These are phyloP conservation scores for Fusarium bulbicola DNA, from an alignment of 2,329 filamentous ascomycete species.

Conservation along the genomic window DNA sequence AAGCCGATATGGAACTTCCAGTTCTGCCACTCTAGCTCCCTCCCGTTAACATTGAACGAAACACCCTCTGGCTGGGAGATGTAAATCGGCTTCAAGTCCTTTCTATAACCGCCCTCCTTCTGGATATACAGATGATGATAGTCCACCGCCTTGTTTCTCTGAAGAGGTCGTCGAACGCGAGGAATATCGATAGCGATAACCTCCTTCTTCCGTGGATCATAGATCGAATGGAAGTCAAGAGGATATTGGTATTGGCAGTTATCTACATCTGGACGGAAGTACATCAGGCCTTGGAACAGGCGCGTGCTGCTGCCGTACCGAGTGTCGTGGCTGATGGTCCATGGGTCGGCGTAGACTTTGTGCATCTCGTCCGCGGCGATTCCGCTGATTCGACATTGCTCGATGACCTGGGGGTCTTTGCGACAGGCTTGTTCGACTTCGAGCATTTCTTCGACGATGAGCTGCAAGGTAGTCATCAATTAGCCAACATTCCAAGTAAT, in stretches of 20 bases:
- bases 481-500: neutral
- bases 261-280: slow-evolving; percentile 88
- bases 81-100: slow-evolving; percentile 84
- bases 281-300: slow-evolving; percentile 94
- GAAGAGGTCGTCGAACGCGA: slow-evolving; percentile 75
- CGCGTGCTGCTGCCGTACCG: slow-evolving; percentile 81
- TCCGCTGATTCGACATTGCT: slow-evolving; percentile 86
- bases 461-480: slow-evolving; percentile 55
- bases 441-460: slow-evolving; percentile 90
- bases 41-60: slow-evolving; percentile 78
- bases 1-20: slow-evolving; percentile 94
- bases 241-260: slow-evolving; percentile 92
- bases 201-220: slow-evolving; percentile 79
- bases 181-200: slow-evolving; percentile 88
- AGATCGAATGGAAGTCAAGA: slow-evolving; percentile 94
- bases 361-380: slow-evolving; percentile 87
- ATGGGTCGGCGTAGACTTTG: slow-evolving; percentile 95
- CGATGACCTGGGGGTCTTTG: slow-evolving; percentile 85
- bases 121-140: slow-evolving; percentile 81
- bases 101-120: slow-evolving; percentile 77
- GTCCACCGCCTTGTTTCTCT: slow-evolving; percentile 76
- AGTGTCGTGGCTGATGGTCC: slow-evolving; percentile 95
- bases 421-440: slow-evolving; percentile 80
- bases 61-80: slow-evolving; percentile 91
- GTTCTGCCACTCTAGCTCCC: slow-evolving; percentile 87